These are phyloP conservation scores for Beauveria pseudobassiana DNA, from an alignment of 2,329 filamentous ascomycete genomes.

Conservation along the genomic window DNA sequence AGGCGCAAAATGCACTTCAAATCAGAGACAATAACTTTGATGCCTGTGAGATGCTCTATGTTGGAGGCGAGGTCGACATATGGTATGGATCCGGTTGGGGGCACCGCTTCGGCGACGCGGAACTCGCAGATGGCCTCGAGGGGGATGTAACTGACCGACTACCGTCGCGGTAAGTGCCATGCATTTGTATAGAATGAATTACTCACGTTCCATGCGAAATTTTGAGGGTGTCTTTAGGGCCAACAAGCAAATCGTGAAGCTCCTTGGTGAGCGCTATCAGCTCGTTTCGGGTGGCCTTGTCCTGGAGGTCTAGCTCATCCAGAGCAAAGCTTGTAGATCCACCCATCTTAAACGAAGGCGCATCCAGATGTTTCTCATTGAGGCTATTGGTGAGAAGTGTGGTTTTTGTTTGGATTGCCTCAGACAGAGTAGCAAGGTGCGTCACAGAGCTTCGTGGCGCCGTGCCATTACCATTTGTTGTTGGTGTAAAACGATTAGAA, in stretches of 20 bases:
- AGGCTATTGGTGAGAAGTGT: conserved; percentile 14
- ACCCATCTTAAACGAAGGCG: conserved; percentile 15
- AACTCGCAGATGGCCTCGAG: conserved; percentile 25
- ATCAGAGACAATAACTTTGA: conserved; percentile 26
- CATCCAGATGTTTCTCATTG: conserved; percentile 14
- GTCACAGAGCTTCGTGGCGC: conserved; percentile 11
- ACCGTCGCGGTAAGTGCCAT: not conserved
- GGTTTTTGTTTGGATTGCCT: conserved; percentile 16
- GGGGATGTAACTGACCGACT: conserved; percentile 22
- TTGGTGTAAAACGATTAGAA: not conserved
- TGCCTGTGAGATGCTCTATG: conserved; percentile 27
- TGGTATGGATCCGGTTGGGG: conserved; percentile 19
- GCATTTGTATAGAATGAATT: too few relatives aligned
- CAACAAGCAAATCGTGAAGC: conserved; percentile 17
- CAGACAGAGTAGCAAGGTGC: conserved; percentile 14
- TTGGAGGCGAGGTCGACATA: conserved; percentile 20
- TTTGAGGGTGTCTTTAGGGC: conserved; percentile 15
- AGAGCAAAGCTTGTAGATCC: conserved; percentile 17
- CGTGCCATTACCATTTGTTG: not conserved
- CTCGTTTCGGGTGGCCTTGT: conserved; percentile 12
- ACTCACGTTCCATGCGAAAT: conserved; percentile 9
- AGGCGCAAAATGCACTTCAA: conserved; percentile 31
- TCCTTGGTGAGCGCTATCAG: conserved; percentile 17
- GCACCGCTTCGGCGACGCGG: conserved; percentile 24
- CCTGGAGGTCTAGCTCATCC: not conserved